These are phyloP conservation scores for Exutisphaerella laricina DNA, from an alignment of 2,329 filamentous ascomycete genomes.

Conservation along the genomic window DNA sequence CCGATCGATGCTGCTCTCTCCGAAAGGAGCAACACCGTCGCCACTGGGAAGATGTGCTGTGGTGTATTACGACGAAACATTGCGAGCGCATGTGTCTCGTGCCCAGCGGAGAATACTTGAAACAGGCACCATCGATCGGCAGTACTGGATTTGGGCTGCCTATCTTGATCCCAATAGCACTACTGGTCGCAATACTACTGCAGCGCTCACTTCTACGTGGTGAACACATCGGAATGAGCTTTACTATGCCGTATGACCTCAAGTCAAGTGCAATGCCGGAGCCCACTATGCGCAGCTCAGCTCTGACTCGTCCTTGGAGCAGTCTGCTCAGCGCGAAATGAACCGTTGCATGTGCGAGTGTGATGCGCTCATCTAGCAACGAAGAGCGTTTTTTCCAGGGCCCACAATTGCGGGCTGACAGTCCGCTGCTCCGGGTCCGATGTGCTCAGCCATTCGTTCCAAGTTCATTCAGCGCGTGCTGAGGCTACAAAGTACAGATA, in stretches of 20 bases:
- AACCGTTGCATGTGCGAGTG: neutral
- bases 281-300: neutral
- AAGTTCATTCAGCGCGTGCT: slow-evolving; percentile 3
- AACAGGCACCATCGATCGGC: slow-evolving; percentile 2
- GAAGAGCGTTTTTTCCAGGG: too few species aligned
- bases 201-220: neutral
- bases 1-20: slow-evolving; percentile 11
- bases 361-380: neutral
- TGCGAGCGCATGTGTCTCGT: slow-evolving; percentile 3
- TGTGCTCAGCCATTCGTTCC: too few species aligned
- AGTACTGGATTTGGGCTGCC: neutral
- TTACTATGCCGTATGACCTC: neutral
- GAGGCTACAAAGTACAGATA: neutral
- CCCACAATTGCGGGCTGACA: too few species aligned
- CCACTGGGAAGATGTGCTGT: slow-evolving; percentile 5
- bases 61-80: slow-evolving; percentile 11
- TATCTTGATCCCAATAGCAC: neutral
- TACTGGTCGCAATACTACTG: neutral
- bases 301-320: neutral
- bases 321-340: neutral
- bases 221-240: neutral
- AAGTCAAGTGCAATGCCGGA: neutral
- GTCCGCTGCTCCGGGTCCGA: neutral
- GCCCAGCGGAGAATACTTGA: slow-evolving; percentile 10
- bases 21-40: slow-evolving; percentile 4